Evolutionary conservation across 2,329 filamentous ascomycete genomes (phyloP).

Genomic region (Colletotrichum phormii): DNA sequence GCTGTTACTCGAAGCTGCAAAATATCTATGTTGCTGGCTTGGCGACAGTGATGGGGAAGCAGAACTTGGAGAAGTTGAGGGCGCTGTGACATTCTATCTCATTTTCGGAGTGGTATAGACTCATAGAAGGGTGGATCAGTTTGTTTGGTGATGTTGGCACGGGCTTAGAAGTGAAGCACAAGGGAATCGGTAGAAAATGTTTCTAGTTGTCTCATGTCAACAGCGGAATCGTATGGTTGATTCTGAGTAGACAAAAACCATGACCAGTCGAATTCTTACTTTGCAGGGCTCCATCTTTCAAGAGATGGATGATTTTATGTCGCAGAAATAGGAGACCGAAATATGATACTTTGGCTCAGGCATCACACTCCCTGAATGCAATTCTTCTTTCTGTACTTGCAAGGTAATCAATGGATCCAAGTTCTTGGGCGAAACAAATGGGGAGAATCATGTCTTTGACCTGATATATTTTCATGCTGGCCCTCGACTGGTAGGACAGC

Average conservation of each 20-base stretch:
- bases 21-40: conserved; percentile 42
- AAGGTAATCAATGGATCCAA: neutral
- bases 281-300: neutral
- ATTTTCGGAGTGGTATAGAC: neutral
- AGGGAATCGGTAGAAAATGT: neutral
- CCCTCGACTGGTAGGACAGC: neutral
- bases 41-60: conserved; percentile 14
- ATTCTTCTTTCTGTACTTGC: neutral
- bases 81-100: neutral
- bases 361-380: too few species aligned
- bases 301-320: neutral
- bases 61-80: neutral
- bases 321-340: neutral
- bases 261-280: neutral
- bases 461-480: neutral
- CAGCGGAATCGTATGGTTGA: neutral
- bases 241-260: neutral
- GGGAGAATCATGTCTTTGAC: neutral
- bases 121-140: neutral
- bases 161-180: neutral
- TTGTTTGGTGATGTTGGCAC: neutral
- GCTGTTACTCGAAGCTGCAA: conserved; percentile 38
- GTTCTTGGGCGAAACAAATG: neutral
- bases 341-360: neutral
- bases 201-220: neutral